Evolutionary conservation across 345 rosid genomes (phyloP).

Genomic region (Populus deltoides): DNA sequence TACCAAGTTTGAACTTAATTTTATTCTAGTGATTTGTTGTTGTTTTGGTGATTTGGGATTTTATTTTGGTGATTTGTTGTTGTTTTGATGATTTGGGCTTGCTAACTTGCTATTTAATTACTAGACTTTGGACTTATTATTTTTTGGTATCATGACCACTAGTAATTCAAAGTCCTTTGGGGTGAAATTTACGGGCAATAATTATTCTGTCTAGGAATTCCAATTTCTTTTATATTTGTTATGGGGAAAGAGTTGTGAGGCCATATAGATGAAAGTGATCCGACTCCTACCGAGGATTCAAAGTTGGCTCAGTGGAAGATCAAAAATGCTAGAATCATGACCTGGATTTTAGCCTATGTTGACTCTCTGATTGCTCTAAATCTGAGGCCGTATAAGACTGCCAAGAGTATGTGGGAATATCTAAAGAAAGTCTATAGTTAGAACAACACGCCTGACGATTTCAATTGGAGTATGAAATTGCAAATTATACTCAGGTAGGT

Average conservation of each 20-base stretch:
- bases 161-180: background rate
- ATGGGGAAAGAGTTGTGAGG: slow-evolving; percentile 9
- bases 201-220: slow-evolving; percentile 18
- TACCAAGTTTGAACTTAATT: background rate
- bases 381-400: background rate
- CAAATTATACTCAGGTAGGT: background rate
- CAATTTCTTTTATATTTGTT: slow-evolving; percentile 13
- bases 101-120: background rate
- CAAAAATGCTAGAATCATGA: slow-evolving; percentile 13
- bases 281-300: background rate
- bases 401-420: slow-evolving; percentile 5
- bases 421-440: slow-evolving; percentile 9
- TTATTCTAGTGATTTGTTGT: background rate
- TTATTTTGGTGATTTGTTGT: background rate
- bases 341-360: background rate
- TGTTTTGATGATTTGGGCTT: background rate
- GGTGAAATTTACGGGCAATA: slow-evolving; percentile 7
- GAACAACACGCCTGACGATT: background rate
- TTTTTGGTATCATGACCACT: background rate
- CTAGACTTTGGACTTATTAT: background rate
- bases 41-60: background rate
- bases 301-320: background rate
- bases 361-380: background rate
- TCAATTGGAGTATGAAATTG: slow-evolving; percentile 14
- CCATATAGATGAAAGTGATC: slow-evolving; percentile 5